Conservation (phyloP, 805 yeast species). For the Myxozyma sirexii region DNA sequence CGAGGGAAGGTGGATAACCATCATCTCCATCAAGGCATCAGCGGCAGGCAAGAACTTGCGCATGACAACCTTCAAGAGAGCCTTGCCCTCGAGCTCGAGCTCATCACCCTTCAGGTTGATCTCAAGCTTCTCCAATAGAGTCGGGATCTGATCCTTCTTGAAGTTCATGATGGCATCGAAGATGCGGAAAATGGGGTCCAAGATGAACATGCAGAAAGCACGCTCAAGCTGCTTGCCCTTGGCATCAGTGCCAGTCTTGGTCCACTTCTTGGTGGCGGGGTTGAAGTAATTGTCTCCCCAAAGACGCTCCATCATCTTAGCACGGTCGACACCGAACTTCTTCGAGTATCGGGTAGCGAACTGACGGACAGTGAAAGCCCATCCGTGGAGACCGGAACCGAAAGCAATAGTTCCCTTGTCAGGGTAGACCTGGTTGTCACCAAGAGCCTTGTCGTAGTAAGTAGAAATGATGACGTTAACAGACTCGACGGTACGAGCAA, state of each 20-base stretch:
- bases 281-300: conserved; percentile 99
- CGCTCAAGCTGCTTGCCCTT: conserved; percentile 95
- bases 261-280: conserved; percentile 99
- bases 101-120: conserved; percentile 92
- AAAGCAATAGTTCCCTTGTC: conserved; percentile 98
- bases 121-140: conserved; percentile 90
- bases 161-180: conserved; percentile 97
- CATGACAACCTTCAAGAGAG: conserved; percentile 97
- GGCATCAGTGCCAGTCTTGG: conserved; percentile 87
- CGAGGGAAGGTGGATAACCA: conserved; percentile 96
- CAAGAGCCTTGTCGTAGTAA: conserved; percentile 84
- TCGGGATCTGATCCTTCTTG: conserved; percentile 96
- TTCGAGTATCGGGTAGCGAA: conserved; percentile 96
- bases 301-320: conserved; percentile 98
- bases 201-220: conserved; percentile 98
- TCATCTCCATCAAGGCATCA: conserved; percentile 98
- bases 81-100: conserved; percentile 98
- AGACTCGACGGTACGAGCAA: conserved; percentile 98
- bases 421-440: conserved; percentile 99
- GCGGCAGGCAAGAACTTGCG: conserved; percentile 99
- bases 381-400: conserved; percentile 99
- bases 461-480: conserved; percentile 98
- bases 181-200: conserved; percentile 98
- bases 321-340: conserved; percentile 98
- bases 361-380: conserved; percentile 99